Evolutionary conservation across 2,329 filamentous ascomycete genomes (phyloP).

Genomic region (Pezicula radicicola): DNA sequence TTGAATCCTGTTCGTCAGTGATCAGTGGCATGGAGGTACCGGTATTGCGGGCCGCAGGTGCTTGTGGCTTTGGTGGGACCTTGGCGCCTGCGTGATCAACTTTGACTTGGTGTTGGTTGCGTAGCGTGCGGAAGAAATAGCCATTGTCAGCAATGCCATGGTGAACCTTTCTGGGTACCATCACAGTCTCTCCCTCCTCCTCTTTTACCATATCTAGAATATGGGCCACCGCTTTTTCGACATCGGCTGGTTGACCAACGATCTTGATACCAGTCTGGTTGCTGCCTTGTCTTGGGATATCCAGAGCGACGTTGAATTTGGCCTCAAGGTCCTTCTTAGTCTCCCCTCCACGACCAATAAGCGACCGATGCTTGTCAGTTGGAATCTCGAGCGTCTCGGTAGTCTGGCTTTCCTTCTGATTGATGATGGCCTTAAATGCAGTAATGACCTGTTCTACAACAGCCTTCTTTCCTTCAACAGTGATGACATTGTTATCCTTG

Average conservation of each 20-base stretch:
- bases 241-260: slow-evolving; percentile 71
- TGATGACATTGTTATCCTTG: slow-evolving; percentile 77
- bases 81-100: slow-evolving; percentile 86
- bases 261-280: slow-evolving; percentile 84
- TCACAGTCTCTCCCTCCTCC: slow-evolving; percentile 83
- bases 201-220: slow-evolving; percentile 77
- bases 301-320: slow-evolving; percentile 81
- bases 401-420: slow-evolving; percentile 80
- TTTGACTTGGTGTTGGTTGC: slow-evolving; percentile 81
- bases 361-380: slow-evolving; percentile 81
- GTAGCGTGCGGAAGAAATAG: slow-evolving; percentile 87
- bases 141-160: slow-evolving; percentile 85
- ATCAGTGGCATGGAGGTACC: slow-evolving; percentile 78
- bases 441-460: slow-evolving; percentile 87
- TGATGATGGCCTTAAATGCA: slow-evolving; percentile 76
- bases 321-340: slow-evolving; percentile 81
- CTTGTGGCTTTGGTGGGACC: slow-evolving; percentile 65
- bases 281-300: slow-evolving; percentile 87
- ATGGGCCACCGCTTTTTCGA: slow-evolving; percentile 84
- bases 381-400: slow-evolving; percentile 78
- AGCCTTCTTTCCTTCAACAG: slow-evolving; percentile 78
- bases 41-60: slow-evolving; percentile 50
- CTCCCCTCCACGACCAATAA: slow-evolving; percentile 92
- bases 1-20: slow-evolving; percentile 72
- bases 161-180: slow-evolving; percentile 79